Evolutionary conservation across 805 yeast species (phyloP), one percentile per base, ranked within the genome.

Genomic region (Pichia rugopelliculosa): DNA sequence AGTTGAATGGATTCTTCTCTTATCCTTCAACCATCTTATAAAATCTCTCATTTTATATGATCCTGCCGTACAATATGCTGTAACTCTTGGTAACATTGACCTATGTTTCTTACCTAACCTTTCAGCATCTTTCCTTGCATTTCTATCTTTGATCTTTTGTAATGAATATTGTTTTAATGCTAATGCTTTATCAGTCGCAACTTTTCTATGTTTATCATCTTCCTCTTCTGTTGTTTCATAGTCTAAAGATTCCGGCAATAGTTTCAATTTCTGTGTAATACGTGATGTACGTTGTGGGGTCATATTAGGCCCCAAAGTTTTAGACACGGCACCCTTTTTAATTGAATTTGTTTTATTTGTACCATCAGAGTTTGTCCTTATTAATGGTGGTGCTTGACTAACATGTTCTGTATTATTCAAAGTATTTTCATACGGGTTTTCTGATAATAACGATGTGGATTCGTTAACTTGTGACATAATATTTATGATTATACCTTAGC

Each of bases 1-100:
- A 0, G 93, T 81, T 34, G 88, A 83, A 59, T 84, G 86, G 1
- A 76, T 70, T 51, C 85, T 69, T 60, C 80, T 85, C 21, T 88
- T 75, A 43, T 87, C 93, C 58, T 84, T 82, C 45, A 93, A 67
- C 90, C 96, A 91, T 58, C 91, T 72, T 42, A 84, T 73, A 37
- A 93, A 69, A 43, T 89, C 97, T 56, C 84, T 79, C 95, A 93
- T 87, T 54, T 79, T 80, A 60, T 90, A 93, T 22, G 93, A 80
- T 26, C 96, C 90, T 24, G 97, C 89, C 0, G 98, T 91, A 67
- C 98, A 91, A 62, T 89, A 93, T 3, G 96, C 96, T 0, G 98
- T 91, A 1, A 90, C 96, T 52, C 99, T 72, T 3, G 99, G 98
- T 47, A 93, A 73, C 52, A 88, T 68, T 30, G 84, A 84, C 51